Evolutionary conservation across 495 filamentous ascomycete genomes (phyloP).

Genomic region (Penicillium flavigenum): DNA sequence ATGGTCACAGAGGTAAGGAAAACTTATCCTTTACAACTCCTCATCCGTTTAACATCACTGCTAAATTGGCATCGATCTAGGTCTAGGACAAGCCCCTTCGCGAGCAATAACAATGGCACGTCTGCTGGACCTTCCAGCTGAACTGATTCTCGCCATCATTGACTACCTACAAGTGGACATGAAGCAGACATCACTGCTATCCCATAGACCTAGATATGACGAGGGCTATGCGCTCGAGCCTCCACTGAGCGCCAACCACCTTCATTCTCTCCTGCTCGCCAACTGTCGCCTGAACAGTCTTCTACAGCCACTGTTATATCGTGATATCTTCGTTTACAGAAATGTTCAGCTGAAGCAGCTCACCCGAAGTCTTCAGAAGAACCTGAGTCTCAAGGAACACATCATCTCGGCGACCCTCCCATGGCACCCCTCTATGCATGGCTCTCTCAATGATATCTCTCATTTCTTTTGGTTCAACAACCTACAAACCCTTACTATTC

Average conservation of each 20-base stretch:
- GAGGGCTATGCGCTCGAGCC: not conserved
- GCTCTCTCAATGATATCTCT: not conserved
- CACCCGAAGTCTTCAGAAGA: slow-evolving; percentile 1
- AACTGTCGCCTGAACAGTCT: not conserved
- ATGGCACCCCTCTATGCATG: not conserved
- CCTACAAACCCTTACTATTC: slow-evolving; percentile 10
- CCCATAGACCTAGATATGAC: not conserved
- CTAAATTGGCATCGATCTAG: not conserved
- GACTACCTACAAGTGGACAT: slow-evolving; percentile 7
- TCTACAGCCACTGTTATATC: slow-evolving; percentile 1
- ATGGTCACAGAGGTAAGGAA: too few species aligned
- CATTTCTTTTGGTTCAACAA: slow-evolving; percentile 6
- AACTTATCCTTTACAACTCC: not conserved
- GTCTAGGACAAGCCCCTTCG: not conserved
- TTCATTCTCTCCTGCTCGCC: slow-evolving; percentile 6
- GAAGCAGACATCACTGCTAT: not conserved
- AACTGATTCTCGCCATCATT: slow-evolving; percentile 1
- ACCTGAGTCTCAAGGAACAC: slow-evolving; percentile 1
- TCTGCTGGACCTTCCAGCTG: slow-evolving; percentile 6
- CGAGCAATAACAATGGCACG: slow-evolving; percentile 1
- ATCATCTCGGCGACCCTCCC: slow-evolving; percentile 10
- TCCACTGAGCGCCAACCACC: not conserved
- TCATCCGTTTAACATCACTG: not conserved
- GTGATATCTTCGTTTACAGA: slow-evolving; percentile 6
- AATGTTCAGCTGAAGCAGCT: slow-evolving; percentile 3